Conservation (phyloP, 78 protist species). For the Reticulomyxa filosa region DNA sequence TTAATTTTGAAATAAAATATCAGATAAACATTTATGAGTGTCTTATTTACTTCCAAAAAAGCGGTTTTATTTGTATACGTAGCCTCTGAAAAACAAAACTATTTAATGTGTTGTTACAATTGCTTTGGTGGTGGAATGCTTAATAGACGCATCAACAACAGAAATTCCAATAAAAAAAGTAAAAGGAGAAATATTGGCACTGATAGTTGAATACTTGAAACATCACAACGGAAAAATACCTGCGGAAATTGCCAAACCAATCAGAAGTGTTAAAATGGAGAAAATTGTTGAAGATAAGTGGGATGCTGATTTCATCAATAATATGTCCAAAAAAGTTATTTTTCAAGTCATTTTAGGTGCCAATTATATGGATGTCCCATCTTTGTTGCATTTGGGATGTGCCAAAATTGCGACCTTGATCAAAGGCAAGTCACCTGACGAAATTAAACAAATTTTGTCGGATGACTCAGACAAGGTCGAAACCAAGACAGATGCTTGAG, state of each 20-base stretch:
- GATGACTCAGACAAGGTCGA: too few relatives aligned
- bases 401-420: neutral
- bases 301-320: neutral
- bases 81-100: too few relatives aligned
- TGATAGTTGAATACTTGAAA: neutral
- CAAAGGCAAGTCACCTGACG: constrained; percentile 9
- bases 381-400: constrained; percentile 1
- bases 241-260: neutral
- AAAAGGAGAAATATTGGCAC: neutral
- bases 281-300: constrained; percentile 6
- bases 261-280: neutral
- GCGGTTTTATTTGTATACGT: too few relatives aligned
- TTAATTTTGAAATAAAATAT: too few relatives aligned
- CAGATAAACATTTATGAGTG: too few relatives aligned
- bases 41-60: too few relatives aligned
- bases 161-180: neutral
- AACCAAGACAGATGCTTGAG: too few relatives aligned
- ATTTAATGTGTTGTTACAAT: too few relatives aligned
- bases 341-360: constrained; percentile 13
- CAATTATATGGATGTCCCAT: neutral
- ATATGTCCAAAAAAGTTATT: neutral
- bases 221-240: neutral
- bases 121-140: too few relatives aligned
- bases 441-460: constrained; percentile 4
- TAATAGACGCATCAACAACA: too few relatives aligned